A percentile compares a stretch with the other conserved stretches of the same genome.
These are phyloP conservation scores for Puccinia polysora DNA, from an alignment of 1,284 basidiomycete genomes.

Conservation along the genomic window DNA sequence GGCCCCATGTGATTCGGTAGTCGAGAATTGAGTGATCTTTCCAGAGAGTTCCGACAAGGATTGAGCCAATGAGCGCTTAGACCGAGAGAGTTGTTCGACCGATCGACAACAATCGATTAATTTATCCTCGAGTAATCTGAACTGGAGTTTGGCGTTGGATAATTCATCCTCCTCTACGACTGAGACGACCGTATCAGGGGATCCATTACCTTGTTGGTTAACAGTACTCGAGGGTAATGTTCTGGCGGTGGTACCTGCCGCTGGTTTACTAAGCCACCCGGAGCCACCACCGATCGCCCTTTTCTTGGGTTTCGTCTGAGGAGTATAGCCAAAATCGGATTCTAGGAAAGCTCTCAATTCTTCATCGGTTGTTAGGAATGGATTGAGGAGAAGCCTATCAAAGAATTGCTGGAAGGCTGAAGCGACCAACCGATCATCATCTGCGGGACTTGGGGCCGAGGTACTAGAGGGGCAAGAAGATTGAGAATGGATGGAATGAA, in stretches of 20 bases:
- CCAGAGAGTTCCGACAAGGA: constrained; percentile 55
- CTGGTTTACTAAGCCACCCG: background rate
- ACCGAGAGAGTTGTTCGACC: constrained; percentile 72
- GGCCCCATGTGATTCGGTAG: constrained; percentile 75
- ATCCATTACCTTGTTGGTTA: background rate
- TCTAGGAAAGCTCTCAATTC: constrained; percentile 87
- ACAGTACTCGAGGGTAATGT: constrained; percentile 19
- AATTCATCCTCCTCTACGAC: constrained; percentile 42
- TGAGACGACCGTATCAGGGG: constrained; percentile 30
- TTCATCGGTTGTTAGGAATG: constrained; percentile 76
- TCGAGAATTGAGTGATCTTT: constrained; percentile 77
- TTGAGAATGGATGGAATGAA: constrained; percentile 22
- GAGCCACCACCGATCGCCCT: background rate
- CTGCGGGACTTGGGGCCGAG: constrained; percentile 88
- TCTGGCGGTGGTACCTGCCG: background rate
- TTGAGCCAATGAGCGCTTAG: constrained; percentile 52
- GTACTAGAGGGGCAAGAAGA: constrained; percentile 63
- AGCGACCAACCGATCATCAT: constrained; percentile 83
- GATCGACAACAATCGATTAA: constrained; percentile 83
- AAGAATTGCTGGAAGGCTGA: constrained; percentile 90
- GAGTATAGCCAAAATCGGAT: constrained; percentile 72
- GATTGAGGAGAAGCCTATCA: constrained; percentile 78
- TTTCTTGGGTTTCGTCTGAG: constrained; percentile 1
- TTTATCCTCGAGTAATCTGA: constrained; percentile 64
- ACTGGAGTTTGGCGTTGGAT: constrained; percentile 37